A percentile compares a stretch with the other conserved stretches of the same genome.
phyloP scores from a whole-genome alignment of 495 filamentous ascomycete species.

The Margaritispora aquatica region DNA sequence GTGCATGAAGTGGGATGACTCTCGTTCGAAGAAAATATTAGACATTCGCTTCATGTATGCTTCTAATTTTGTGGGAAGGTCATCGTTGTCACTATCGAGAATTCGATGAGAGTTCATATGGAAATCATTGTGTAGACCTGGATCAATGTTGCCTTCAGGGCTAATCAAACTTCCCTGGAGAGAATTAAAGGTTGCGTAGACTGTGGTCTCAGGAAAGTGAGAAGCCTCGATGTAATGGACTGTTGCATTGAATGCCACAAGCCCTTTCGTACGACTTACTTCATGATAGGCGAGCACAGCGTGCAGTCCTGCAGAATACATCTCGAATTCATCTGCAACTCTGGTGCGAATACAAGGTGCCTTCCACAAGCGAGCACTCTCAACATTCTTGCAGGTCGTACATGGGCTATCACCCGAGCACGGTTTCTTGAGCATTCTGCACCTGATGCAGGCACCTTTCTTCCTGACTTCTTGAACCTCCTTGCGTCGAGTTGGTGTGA shows the following conservation, averaged over 20 bases:
- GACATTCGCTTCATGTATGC: constrained; percentile 61
- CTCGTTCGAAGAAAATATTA: constrained; percentile 54
- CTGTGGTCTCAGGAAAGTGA: constrained; percentile 54
- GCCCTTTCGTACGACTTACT: constrained; percentile 52
- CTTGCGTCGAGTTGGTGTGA: constrained; percentile 59
- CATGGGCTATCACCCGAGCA: constrained; percentile 80
- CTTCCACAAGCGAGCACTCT: constrained; percentile 75
- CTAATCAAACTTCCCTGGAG: constrained; percentile 37
- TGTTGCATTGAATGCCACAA: constrained; percentile 48
- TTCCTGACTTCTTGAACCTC: constrained; percentile 79
- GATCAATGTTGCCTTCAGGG: constrained; percentile 19
- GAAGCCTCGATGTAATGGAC: constrained; percentile 61
- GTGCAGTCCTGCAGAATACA: constrained; percentile 67
- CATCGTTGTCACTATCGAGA: constrained; percentile 61
- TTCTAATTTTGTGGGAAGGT: constrained; percentile 60
- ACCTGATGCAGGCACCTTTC: constrained; percentile 77
- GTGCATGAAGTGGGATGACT: constrained; percentile 62
- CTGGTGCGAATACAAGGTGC: constrained; percentile 71
- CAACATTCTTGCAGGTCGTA: constrained; percentile 69
- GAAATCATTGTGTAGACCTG: constrained; percentile 12
- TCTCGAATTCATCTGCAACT: constrained; percentile 64
- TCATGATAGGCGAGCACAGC: constrained; percentile 60
- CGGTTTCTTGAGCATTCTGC: constrained; percentile 80
- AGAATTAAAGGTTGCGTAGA: constrained; percentile 45
- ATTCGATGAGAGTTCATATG: constrained; percentile 32